A percentile compares a stretch with the other conserved stretches of the same genome.
phyloP scores from a whole-genome alignment of 441 rosid species.

The Kokia cookei region DNA sequence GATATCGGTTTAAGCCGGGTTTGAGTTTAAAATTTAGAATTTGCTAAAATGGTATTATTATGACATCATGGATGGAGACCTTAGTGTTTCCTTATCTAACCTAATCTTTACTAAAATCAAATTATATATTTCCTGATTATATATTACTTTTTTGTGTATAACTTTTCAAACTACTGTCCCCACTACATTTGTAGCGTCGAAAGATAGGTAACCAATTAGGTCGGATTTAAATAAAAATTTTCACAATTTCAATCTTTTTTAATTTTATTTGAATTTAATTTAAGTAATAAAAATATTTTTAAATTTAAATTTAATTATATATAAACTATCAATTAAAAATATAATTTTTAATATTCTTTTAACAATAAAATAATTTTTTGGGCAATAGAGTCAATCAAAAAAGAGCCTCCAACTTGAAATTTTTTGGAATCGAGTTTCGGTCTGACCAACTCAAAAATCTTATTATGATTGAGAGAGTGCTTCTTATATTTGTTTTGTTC shows the following conservation, averaged over 20 bases:
- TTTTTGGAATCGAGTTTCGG: too few relatives aligned
- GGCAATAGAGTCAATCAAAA: fast-evolving
- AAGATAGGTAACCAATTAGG: too few relatives aligned
- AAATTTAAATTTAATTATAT: too few relatives aligned
- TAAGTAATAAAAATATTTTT: too few relatives aligned
- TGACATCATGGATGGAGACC: slow-evolving; percentile 18
- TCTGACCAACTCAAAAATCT: neutral
- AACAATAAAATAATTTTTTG: too few relatives aligned
- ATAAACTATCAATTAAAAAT: too few relatives aligned
- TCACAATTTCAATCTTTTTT: too few relatives aligned
- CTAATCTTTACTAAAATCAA: neutral
- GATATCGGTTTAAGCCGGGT: neutral
- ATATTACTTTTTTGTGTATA: neutral
- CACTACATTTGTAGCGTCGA: neutral
- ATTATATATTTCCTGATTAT: neutral
- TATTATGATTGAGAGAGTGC: slow-evolving; percentile 2
- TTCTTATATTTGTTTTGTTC: too few relatives aligned
- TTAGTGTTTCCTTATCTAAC: slow-evolving; percentile 22
- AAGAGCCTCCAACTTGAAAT: too few relatives aligned
- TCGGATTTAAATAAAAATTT: too few relatives aligned
- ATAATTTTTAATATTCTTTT: too few relatives aligned
- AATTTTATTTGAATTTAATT: too few relatives aligned
- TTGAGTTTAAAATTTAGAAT: neutral
- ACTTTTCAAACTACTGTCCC: slow-evolving; percentile 24
- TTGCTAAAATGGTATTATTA: neutral